Percentiles rank a stretch among this genome's conserved stretches.
Evolutionary conservation across 768 basidiomycete species (phyloP).

Genomic region (Hydnum rufescens): DNA sequence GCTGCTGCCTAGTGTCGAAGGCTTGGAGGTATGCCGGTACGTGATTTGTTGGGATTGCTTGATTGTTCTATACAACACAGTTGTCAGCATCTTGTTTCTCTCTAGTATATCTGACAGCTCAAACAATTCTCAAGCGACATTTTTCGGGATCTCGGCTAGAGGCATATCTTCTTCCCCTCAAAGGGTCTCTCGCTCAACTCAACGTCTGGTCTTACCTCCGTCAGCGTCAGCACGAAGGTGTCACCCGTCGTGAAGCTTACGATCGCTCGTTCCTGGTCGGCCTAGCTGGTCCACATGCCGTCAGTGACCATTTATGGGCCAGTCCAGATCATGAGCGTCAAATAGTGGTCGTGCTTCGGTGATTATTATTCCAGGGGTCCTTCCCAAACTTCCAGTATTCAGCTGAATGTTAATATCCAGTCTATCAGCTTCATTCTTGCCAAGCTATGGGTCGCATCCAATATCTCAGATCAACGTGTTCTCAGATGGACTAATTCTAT

Average conservation of each 20-base stretch:
- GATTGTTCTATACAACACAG: slow-evolving; percentile 10
- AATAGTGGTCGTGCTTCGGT: slow-evolving; percentile 37
- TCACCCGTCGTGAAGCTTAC: slow-evolving; percentile 23
- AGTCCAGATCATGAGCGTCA: slow-evolving; percentile 42
- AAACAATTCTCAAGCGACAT: slow-evolving; percentile 24
- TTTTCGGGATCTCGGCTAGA: slow-evolving; percentile 34
- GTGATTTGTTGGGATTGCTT: neutral
- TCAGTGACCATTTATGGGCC: slow-evolving; percentile 34
- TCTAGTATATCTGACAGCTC: slow-evolving; percentile 45
- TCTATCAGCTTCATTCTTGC: neutral
- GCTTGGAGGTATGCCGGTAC: slow-evolving; percentile 44
- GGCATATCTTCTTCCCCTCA: slow-evolving; percentile 22
- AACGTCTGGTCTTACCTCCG: slow-evolving; percentile 59
- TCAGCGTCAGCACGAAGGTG: slow-evolving; percentile 27
- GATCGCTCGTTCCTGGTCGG: slow-evolving; percentile 30
- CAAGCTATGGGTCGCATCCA: neutral
- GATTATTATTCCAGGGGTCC: too few relatives aligned
- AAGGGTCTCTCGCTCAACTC: slow-evolving; percentile 52
- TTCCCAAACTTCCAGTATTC: neutral
- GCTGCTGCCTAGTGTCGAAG: slow-evolving; percentile 35
- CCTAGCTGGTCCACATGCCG: slow-evolving; percentile 17
- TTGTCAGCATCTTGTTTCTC: too few relatives aligned
- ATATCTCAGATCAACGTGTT: neutral
- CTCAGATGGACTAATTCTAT: slow-evolving; percentile 19
- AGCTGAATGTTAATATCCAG: neutral